These are phyloP conservation scores for Flaveria sonorensis DNA, from an alignment of 129 eudicot species.

Conservation along the genomic window DNA sequence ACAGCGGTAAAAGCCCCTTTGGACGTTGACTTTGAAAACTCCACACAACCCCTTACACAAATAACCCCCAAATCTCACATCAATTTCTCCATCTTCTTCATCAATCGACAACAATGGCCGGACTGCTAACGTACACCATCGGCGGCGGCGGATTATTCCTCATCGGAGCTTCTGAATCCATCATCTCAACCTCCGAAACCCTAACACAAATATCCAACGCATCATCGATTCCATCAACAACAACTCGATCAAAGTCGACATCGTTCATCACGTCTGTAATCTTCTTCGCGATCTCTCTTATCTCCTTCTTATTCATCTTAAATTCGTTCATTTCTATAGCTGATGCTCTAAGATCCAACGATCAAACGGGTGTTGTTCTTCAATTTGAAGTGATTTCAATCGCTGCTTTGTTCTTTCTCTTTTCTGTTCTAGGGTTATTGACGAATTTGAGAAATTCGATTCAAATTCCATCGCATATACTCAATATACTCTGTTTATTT, in stretches of 20 bases:
- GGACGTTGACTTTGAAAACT: constrained; percentile 29
- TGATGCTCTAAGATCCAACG: constrained; percentile 51
- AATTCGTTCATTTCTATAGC: constrained; percentile 58
- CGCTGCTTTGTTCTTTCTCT: constrained; percentile 54
- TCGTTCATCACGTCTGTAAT: constrained; percentile 47
- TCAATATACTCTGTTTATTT: constrained; percentile 57
- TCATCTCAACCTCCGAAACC: constrained; percentile 52
- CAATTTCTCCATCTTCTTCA: neutral
- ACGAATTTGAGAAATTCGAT: constrained; percentile 29
- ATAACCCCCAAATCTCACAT: constrained; percentile 21
- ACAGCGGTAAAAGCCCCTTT: neutral
- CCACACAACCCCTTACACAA: neutral
- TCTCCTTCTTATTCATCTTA: constrained; percentile 55
- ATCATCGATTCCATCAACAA: constrained; percentile 27
- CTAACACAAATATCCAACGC: constrained; percentile 30
- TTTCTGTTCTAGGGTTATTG: constrained; percentile 56
- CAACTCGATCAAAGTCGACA: constrained; percentile 15
- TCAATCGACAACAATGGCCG: constrained; percentile 45
- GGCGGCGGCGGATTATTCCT: constrained; percentile 71
- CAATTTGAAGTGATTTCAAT: constrained; percentile 70
- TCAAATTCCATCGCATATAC: constrained; percentile 45
- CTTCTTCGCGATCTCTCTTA: constrained; percentile 36
- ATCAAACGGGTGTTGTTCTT: constrained; percentile 58
- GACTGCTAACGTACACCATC: constrained; percentile 60
- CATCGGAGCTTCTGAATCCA: constrained; percentile 72